phyloP scores from a whole-genome alignment of 2,329 filamentous ascomycete species.

The Massarina eburnea region DNA sequence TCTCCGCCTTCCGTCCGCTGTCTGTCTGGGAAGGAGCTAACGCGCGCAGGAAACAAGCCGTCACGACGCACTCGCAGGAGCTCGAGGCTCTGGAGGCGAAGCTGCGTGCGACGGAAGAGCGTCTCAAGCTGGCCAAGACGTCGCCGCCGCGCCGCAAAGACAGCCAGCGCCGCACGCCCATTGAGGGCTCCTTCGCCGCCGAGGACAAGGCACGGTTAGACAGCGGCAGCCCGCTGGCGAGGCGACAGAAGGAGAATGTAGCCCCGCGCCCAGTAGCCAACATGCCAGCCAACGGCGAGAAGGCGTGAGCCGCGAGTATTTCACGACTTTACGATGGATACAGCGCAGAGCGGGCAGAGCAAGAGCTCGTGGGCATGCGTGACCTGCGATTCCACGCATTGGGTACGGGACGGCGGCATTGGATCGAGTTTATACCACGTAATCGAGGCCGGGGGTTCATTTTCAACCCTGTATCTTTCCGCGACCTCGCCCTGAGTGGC shows the following conservation, averaged over 20 bases:
- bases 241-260: slow-evolving; percentile 11
- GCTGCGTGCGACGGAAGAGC: slow-evolving; percentile 82
- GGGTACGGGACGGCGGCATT: slow-evolving; percentile 2
- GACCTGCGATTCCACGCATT: neutral
- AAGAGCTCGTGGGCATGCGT: neutral
- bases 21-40: slow-evolving; percentile 11
- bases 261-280: slow-evolving; percentile 13
- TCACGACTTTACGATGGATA: slow-evolving; percentile 5
- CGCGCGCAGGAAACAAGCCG: slow-evolving; percentile 69
- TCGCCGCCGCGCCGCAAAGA: slow-evolving; percentile 35
- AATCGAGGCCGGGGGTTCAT: neutral
- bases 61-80: slow-evolving; percentile 73
- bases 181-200: slow-evolving; percentile 23
- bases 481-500: neutral
- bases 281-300: slow-evolving; percentile 25
- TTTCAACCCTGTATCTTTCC: neutral
- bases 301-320: slow-evolving; percentile 2
- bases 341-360: neutral
- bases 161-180: slow-evolving; percentile 30
- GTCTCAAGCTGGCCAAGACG: slow-evolving; percentile 53
- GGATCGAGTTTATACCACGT: slow-evolving; percentile 2
- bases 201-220: slow-evolving; percentile 30
- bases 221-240: slow-evolving; percentile 26
- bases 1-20: neutral
- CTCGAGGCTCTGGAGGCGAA: slow-evolving; percentile 83